A percentile compares a stretch with the other conserved stretches of the same genome.
phyloP scores from a whole-genome alignment of 2,329 filamentous ascomycete genomes.

The Chaetomiaceae sp. region DNA sequence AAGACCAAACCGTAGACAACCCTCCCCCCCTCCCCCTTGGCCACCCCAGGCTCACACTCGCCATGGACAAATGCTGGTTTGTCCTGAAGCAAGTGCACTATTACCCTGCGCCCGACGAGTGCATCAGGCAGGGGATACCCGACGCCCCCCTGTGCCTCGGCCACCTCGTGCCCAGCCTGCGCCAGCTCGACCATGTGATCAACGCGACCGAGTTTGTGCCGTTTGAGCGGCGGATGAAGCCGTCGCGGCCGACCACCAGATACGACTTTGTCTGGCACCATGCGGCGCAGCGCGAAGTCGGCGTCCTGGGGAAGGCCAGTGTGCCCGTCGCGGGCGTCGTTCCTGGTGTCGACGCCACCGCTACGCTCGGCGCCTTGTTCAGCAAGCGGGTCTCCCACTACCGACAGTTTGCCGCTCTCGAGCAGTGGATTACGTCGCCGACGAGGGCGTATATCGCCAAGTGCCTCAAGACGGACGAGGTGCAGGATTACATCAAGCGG shows the following conservation, averaged over 20 bases:
- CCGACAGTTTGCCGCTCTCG: neutral
- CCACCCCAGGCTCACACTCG: neutral
- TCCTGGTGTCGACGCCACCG: neutral
- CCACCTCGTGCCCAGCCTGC: conserved; percentile 1
- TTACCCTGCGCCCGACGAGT: neutral
- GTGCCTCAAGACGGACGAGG: neutral
- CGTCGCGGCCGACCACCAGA: neutral
- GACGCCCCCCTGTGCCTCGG: conserved; percentile 2
- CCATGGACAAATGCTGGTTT: conserved; percentile 13
- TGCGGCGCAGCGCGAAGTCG: neutral
- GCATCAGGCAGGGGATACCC: neutral
- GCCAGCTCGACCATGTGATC: conserved; percentile 4
- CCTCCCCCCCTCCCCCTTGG: too few relatives aligned
- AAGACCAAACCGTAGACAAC: too few relatives aligned
- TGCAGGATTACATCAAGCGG: conserved; percentile 2
- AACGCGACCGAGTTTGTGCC: neutral
- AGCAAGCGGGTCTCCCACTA: neutral
- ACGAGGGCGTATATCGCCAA: neutral
- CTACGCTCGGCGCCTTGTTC: neutral
- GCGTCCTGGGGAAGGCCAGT: neutral
- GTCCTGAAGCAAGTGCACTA: conserved; percentile 2
- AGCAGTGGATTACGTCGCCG: conserved; percentile 1
- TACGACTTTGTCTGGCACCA: conserved; percentile 1
- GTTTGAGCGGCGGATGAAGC: neutral
- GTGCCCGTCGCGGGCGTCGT: neutral